Percentiles rank a stretch among this genome's conserved stretches.
phyloP scores from a whole-genome alignment of 2,329 filamentous ascomycete species.

The Stemphylium lycopersici region DNA sequence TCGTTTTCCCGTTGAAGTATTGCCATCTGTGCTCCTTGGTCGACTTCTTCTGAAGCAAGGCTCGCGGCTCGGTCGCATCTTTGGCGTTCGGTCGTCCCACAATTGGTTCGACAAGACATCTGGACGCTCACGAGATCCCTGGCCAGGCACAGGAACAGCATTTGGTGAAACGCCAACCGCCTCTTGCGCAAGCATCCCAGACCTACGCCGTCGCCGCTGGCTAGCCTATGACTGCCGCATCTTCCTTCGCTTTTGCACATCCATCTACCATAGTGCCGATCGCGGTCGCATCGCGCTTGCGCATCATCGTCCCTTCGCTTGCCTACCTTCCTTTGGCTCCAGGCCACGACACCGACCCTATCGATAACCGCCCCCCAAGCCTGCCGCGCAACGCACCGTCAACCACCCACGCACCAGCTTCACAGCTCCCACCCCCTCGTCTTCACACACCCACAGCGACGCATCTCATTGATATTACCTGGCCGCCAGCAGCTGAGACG shows the following conservation, averaged over 20 bases:
- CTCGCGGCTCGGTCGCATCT: neutral
- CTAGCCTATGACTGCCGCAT: conserved; percentile 3
- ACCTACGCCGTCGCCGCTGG: conserved; percentile 1
- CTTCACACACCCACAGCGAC: neutral
- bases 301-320: conserved; percentile 1
- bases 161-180: conserved; percentile 47
- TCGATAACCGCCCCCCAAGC: conserved; percentile 8
- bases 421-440: neutral
- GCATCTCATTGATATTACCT: neutral
- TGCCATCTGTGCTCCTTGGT: neutral
- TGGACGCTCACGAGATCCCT: conserved; percentile 6
- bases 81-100: conserved; percentile 4
- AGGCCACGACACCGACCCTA: conserved; percentile 7
- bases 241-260: neutral
- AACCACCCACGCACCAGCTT: conserved; percentile 7
- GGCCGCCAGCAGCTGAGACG: conserved; percentile 4
- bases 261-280: neutral
- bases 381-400: conserved; percentile 8
- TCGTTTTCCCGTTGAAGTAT: neutral
- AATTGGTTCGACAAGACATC: conserved; percentile 8
- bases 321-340: neutral
- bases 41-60: neutral
- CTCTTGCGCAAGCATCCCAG: conserved; percentile 23
- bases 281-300: neutral
- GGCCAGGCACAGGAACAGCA: conserved; percentile 26